These are phyloP conservation scores for Annulohypoxylon truncatum DNA, from an alignment of 2,329 filamentous ascomycete species.

Conservation along the genomic window DNA sequence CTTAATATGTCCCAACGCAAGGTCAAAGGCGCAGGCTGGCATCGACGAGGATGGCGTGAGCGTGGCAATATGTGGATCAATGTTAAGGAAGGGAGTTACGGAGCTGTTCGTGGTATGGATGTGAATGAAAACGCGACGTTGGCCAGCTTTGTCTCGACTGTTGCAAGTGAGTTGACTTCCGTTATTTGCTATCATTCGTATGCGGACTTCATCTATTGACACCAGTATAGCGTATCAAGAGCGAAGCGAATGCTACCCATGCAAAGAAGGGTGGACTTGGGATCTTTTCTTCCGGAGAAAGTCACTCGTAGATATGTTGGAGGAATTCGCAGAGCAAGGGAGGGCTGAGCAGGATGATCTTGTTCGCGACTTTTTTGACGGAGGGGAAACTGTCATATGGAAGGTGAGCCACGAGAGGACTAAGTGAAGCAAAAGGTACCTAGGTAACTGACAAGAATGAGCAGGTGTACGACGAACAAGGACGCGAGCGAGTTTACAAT, in stretches of 20 bases:
- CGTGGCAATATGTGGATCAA: conserved; percentile 41
- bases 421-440: not conserved
- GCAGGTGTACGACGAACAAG: conserved; percentile 15
- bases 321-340: conserved; percentile 29
- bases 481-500: conserved; percentile 2
- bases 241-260: not conserved
- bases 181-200: not conserved
- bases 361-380: conserved; percentile 39
- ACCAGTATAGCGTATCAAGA: not conserved
- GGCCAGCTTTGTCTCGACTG: conserved; percentile 14
- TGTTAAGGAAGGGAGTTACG: conserved; percentile 36
- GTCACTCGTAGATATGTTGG: conserved; percentile 29
- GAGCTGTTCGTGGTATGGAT: conserved; percentile 27
- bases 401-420: conserved; percentile 17
- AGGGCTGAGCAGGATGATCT: conserved; percentile 23
- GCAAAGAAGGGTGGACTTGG: conserved; percentile 16
- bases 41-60: conserved; percentile 36
- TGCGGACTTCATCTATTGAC: not conserved
- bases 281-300: conserved; percentile 38
- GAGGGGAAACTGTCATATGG: conserved; percentile 38
- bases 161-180: conserved; percentile 15
- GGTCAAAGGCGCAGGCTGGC: conserved; percentile 35
- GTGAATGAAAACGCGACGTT: conserved; percentile 33
- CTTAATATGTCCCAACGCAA: conserved; percentile 12
- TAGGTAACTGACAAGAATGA: not conserved